These are phyloP conservation scores for Hanseniaspora vineae DNA, from an alignment of 805 yeast species.

Conservation along the genomic window DNA sequence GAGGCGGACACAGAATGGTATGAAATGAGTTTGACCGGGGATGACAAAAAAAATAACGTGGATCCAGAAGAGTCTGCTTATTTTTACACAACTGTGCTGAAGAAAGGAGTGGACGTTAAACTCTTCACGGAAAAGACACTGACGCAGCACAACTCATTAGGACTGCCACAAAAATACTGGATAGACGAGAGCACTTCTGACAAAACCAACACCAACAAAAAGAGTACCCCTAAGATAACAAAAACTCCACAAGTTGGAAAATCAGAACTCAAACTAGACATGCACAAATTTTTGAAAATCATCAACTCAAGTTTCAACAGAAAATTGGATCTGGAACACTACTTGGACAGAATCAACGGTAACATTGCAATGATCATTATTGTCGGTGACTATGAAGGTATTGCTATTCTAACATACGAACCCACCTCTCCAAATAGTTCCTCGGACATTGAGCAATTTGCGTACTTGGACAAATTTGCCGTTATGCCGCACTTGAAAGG, in stretches of 20 bases:
- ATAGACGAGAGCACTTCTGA: background rate
- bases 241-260: background rate
- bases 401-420: conserved; percentile 87
- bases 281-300: conserved; percentile 42
- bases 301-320: conserved; percentile 73
- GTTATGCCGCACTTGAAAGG: conserved; percentile 79
- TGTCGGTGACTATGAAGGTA: conserved; percentile 92
- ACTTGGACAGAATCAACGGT: conserved; percentile 50
- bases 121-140: conserved; percentile 15
- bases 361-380: conserved; percentile 65
- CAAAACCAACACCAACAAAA: too few species aligned
- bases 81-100: conserved; percentile 55
- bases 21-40: conserved; percentile 6
- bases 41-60: conserved; percentile 3
- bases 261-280: conserved; percentile 36
- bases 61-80: conserved; percentile 12
- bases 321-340: conserved; percentile 50
- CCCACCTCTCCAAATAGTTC: conserved; percentile 19
- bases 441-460: conserved; percentile 27
- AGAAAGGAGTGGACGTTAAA: conserved; percentile 47
- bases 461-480: conserved; percentile 90
- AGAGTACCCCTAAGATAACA: too few species aligned
- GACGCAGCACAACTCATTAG: conserved; percentile 13
- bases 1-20: conserved; percentile 11
- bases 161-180: conserved; percentile 13